Evolutionary conservation across 805 yeast species (phyloP).

Genomic region (Kregervanrija pseudodelftensis): DNA sequence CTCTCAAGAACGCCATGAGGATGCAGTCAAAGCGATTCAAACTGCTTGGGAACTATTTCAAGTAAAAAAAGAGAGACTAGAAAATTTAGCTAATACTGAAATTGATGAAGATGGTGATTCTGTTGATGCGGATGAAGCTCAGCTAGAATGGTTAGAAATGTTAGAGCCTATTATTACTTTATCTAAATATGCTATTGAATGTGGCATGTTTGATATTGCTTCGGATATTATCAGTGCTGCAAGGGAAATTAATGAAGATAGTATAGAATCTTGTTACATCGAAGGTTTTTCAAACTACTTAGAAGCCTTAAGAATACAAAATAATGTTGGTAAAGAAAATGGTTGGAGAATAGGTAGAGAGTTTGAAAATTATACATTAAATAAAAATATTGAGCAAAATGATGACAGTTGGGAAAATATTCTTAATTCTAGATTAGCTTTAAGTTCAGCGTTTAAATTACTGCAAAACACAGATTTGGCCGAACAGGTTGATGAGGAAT

Average conservation of each 20-base stretch:
- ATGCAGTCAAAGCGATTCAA: slow-evolving; percentile 61
- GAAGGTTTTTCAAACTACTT: slow-evolving; percentile 71
- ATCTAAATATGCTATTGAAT: slow-evolving; percentile 69
- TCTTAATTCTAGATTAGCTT: slow-evolving; percentile 35
- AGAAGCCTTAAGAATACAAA: slow-evolving; percentile 32
- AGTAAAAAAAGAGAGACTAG: slow-evolving; percentile 41
- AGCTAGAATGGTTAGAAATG: slow-evolving; percentile 53
- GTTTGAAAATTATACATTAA: slow-evolving; percentile 33
- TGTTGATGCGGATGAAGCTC: slow-evolving; percentile 35
- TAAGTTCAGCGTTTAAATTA: slow-evolving; percentile 29
- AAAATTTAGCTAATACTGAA: slow-evolving; percentile 28
- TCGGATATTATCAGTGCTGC: slow-evolving; percentile 56
- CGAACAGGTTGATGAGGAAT: slow-evolving; percentile 46
- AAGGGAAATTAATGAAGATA: slow-evolving; percentile 77
- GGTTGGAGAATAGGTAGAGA: slow-evolving; percentile 26
- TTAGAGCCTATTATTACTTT: slow-evolving; percentile 69
- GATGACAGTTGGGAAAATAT: slow-evolving; percentile 27
- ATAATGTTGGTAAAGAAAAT: slow-evolving; percentile 10
- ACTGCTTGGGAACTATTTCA: slow-evolving; percentile 70
- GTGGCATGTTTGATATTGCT: slow-evolving; percentile 63
- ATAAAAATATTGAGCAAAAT: slow-evolving; percentile 14
- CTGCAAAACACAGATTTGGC: slow-evolving; percentile 31
- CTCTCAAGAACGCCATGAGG: slow-evolving; percentile 70
- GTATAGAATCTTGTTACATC: slow-evolving; percentile 73
- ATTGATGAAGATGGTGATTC: slow-evolving; percentile 19